phyloP scores from a whole-genome alignment of 1,284 basidiomycete genomes.

The Neolentinus lepideus region DNA sequence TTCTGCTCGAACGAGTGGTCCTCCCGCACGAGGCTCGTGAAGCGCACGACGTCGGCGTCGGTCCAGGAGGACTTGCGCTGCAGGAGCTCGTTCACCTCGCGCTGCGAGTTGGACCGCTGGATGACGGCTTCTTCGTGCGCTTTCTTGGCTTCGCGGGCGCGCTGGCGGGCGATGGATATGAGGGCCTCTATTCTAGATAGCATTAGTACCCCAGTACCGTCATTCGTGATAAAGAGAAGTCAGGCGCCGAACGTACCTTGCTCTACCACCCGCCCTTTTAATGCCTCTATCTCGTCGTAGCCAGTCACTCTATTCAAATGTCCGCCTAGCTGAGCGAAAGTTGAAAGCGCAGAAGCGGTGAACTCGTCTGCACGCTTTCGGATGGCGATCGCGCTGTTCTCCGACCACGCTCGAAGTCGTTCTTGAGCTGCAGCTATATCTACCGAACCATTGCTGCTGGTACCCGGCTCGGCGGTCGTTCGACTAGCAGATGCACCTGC shows the following conservation, averaged over 20 bases:
- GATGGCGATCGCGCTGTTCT: conserved; percentile 37
- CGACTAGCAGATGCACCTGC: too few species aligned
- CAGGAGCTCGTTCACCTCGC: conserved; percentile 85
- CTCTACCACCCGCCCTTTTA: conserved; percentile 74
- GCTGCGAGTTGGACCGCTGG: conserved; percentile 74
- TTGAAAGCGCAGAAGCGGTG: conserved; percentile 44
- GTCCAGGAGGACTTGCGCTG: conserved; percentile 86
- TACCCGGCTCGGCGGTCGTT: too few species aligned
- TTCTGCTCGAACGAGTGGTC: conserved; percentile 82
- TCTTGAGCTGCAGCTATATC: conserved; percentile 10
- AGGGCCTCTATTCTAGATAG: conserved; percentile 59
- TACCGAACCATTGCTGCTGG: too few species aligned
- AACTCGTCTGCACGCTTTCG: conserved; percentile 51
- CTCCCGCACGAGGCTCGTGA: conserved; percentile 80
- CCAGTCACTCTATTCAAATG: conserved; percentile 84
- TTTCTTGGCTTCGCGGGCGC: conserved; percentile 62
- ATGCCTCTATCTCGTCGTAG: conserved; percentile 81
- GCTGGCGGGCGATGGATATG: conserved; percentile 52
- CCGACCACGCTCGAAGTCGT: conserved; percentile 41
- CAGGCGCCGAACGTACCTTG: conserved; percentile 61
- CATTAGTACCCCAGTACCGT: background rate
- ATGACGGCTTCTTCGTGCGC: conserved; percentile 71
- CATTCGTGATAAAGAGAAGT: background rate
- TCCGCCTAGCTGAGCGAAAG: conserved; percentile 66
- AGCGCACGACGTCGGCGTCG: conserved; percentile 75